Percentiles rank a stretch among this genome's conserved stretches.
Conservation (phyloP, 176 grass and related monocot species). For the Hyparrhenia diplandra region DNA sequence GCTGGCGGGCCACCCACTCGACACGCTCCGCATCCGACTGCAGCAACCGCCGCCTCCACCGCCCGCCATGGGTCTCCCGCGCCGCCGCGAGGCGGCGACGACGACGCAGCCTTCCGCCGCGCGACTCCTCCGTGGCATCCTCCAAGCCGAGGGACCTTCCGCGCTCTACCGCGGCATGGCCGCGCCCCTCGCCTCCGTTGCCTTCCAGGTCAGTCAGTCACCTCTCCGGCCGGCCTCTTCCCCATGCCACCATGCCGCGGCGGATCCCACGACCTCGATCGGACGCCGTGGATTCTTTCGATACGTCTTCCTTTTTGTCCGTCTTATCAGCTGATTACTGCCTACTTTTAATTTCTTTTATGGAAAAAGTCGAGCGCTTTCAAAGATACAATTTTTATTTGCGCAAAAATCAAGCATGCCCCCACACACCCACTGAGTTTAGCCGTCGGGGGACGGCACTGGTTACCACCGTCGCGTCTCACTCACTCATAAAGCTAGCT, state of each 20-base stretch:
- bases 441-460: background rate
- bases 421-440: background rate
- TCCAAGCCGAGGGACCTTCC: conserved; percentile 67
- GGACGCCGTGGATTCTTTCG: background rate
- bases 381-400: background rate
- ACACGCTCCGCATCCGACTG: conserved; percentile 88
- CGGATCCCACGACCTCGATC: background rate
- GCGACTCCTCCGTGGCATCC: conserved; percentile 61
- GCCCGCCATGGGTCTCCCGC: background rate
- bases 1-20: conserved; percentile 79
- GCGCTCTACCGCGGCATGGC: conserved; percentile 98
- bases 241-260: background rate
- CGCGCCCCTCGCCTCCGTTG: conserved; percentile 79
- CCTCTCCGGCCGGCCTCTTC: background rate
- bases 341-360: background rate
- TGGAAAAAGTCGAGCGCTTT: background rate
- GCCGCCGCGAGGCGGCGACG: background rate
- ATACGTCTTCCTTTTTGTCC: background rate
- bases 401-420: background rate
- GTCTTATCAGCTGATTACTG: background rate
- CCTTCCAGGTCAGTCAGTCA: conserved; percentile 71
- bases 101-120: conserved; percentile 34
- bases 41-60: conserved; percentile 72
- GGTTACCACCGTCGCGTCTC: background rate
- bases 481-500: background rate